A percentile compares a stretch with the other conserved stretches of the same genome.
Conservation (phyloP, 139 green algal species). For the Nannochloris sp. region DNA sequence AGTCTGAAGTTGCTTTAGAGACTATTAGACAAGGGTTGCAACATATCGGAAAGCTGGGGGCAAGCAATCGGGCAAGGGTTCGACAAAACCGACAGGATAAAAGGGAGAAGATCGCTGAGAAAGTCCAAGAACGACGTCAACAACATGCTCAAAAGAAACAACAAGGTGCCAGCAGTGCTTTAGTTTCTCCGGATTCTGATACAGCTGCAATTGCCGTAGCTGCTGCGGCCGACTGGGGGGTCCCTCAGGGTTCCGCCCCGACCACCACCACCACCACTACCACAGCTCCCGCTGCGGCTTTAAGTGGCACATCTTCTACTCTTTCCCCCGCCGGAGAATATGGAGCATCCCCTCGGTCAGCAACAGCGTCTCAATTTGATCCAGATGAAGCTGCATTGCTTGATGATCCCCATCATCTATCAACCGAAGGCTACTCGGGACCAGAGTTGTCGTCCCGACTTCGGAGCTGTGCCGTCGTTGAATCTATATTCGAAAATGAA, state of each 20-base stretch:
- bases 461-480: constrained; percentile 23
- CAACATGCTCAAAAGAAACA: neutral
- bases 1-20: neutral
- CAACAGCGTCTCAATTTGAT: too few relatives aligned
- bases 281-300: too few relatives aligned
- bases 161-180: neutral
- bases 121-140: neutral
- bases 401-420: neutral
- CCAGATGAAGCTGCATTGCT: neutral
- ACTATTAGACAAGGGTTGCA: constrained; percentile 3
- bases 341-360: too few relatives aligned
- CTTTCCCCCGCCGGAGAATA: too few relatives aligned
- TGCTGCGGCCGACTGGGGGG: neutral
- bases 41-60: neutral
- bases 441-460: neutral
- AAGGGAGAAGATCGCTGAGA: neutral
- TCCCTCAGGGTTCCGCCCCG: too few relatives aligned
- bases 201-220: neutral
- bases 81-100: neutral
- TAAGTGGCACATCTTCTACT: too few relatives aligned
- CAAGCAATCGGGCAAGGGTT: too few relatives aligned
- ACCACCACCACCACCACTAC: too few relatives aligned
- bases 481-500: constrained; percentile 87
- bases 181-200: neutral
- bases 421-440: neutral